Evolutionary conservation across 164 flowering plant genomes (phyloP), one percentile per base, ranked within the genome.

Genomic region (Magnolia changhungtana): DNA sequence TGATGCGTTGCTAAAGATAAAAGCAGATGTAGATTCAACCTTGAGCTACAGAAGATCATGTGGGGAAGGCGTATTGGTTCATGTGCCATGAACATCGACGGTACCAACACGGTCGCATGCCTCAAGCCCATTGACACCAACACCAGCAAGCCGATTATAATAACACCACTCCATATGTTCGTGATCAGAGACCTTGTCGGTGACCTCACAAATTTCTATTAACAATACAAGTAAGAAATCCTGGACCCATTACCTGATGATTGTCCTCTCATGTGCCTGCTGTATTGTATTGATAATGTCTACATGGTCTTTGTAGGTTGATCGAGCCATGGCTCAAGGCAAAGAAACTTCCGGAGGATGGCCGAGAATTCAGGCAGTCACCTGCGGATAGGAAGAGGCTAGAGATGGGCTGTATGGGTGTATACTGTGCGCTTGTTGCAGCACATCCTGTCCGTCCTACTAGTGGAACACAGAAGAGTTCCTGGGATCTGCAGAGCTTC

Each of bases 391-490:
- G 95, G 59, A 89, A 87, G 84, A 91, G 86, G 78, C 85, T 92
- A 10, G 95, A 94, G 0, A n/a, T 83, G 98, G 96, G 19, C 45
- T 87, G 6, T 92, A 94, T 63, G 98, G 90, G 81, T 92, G 96
- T 72, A 91, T 91, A 52, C 71, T 88, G 5, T 91, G 98, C 75
- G 95, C 95, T 77, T 91, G 98, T 66, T 93, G 93, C 45, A 88
- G 80, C 27, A 77, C 90, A 7, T 84, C 93, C 4, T 91, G 98
- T 78, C 96, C 98, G 66, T 82, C 93, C 0, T 93, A 92, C 69
- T 94, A 94, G 98, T 92, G 94, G 95, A 92, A 91, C 71, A 91
- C 94, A 0, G 95, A 92, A 63, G 87, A 88, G 82, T 94, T 86
- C 73, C 83, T 81, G 14, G 95, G 95, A 6, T 93, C 95, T 0